Base-by-base conservation (phyloP, 2,329 filamentous ascomycete genomes). In the Colletotrichum sp. region DNA sequence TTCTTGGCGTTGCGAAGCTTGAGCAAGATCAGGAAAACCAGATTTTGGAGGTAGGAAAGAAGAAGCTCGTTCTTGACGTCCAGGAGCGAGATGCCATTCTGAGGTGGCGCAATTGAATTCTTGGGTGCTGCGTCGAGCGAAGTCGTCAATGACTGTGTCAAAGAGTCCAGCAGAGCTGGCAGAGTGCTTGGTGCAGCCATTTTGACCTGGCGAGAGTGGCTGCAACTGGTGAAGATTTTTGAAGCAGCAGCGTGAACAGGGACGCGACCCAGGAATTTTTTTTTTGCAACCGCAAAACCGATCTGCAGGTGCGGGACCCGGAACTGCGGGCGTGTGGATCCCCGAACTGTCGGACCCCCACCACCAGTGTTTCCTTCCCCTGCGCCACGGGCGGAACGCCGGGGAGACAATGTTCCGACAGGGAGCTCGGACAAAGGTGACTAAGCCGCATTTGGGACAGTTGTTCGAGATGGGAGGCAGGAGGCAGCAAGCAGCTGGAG, bases 61-160 rank as follows among this genome's bases (percentile, higher is more conserved):
- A 99, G 92, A n/a, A 99, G 90, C 83, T 99, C 97, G 86, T 98
- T 99, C 87, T 99, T 99, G 78, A 95, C 93, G 83, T 99, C 96
- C 81, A 99, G 93, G 1, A 99, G 92, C 1, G 97, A 98, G 75
- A 99, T 97, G 82, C 97, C 96, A 81, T 98, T 93, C 78, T 93
- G 90, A 2, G 95, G 94, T n/a, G 95, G 92, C 65, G 94, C 87
- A 76, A 98, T 90, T n/a, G 89, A 83, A 21, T 92, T 83, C 65
- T 91, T 91, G 0, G 94, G 92, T 0, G 93, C 89, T 8, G 93
- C 92, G 75, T 96, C 92, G 62, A 94, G 89, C 0, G 94, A 92
- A 1, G 92, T 90, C 0, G 89, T 88, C 2, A 94, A 83, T 3
- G 92, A 93, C 77, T 90, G 89, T 1, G 88, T 90, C 49, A 94